Evolutionary conservation across 257 asterid genomes (phyloP).

Genomic region (Gentiana dahurica): DNA sequence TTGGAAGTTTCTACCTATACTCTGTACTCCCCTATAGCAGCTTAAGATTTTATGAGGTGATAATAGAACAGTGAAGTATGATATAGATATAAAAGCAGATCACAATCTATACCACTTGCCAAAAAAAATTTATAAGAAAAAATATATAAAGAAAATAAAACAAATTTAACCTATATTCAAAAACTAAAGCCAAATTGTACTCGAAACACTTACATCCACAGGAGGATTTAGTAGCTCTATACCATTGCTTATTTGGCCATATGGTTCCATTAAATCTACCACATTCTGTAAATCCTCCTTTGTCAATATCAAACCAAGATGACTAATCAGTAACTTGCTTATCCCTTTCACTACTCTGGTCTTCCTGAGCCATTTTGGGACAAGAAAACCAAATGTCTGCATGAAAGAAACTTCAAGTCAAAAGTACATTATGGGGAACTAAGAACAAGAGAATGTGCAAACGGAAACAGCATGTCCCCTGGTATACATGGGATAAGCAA

Average conservation of each 20-base stretch:
- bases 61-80: too few species aligned
- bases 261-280: conserved; percentile 95
- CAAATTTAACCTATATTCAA: not conserved
- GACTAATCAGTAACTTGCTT: conserved; percentile 70
- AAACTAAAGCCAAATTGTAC: not conserved
- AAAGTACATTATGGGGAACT: conserved; percentile 4
- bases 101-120: not conserved
- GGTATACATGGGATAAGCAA: too few species aligned
- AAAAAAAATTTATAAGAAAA: not conserved
- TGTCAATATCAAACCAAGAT: conserved; percentile 78
- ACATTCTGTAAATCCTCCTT: conserved; percentile 82
- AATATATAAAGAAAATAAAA: conserved; percentile 3
- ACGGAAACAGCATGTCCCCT: not conserved
- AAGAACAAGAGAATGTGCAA: not conserved
- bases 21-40: too few species aligned
- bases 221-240: conserved; percentile 79
- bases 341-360: conserved; percentile 40
- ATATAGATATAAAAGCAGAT: too few species aligned
- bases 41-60: too few species aligned
- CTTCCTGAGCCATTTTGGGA: conserved; percentile 79
- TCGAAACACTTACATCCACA: conserved; percentile 48
- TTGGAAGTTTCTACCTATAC: too few species aligned
- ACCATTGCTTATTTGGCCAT: conserved; percentile 79
- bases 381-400: conserved; percentile 62
- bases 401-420: conserved; percentile 10